Evolutionary conservation across 169 alveolate genomes (phyloP), one percentile per base, ranked within the genome.

Genomic region (Plasmodium gonderi): DNA sequence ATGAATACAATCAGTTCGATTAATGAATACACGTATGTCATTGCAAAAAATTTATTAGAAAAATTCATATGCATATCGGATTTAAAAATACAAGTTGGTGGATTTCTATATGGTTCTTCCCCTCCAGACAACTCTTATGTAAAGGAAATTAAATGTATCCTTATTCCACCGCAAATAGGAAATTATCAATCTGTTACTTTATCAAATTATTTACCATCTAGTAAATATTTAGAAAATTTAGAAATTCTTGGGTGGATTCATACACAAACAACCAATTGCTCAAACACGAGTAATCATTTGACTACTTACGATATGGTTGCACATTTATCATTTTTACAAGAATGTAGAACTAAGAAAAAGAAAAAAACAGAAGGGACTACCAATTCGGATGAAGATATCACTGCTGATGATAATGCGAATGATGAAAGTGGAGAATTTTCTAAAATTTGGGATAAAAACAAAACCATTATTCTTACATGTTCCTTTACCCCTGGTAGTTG

Each of bases 161-260:
- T 98, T n/a, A 92, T 99, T 95, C 99, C 98, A 17, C 99, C 99
- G 1, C 99, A 99, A 95, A 97, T 98, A 14, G 99, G 99, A 7
- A 98, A 98, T 64, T 99, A 99, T 91, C 97, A 98, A 91, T 90
- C 96, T 75, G 98, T 98, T 2, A 97, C 98, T 14, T 93, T 98
- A 78, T 99, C 99, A 12, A 96, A 96, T 78, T 96, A 95, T 74
- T 72, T 98, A 72, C 99, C 99, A 4, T 98, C 98, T 14, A 99
- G 98, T 79, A 97, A 97, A 75, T 97, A 98, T 91, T 92, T 99
- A 75, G 90, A 96, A 54, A 99, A 98, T 79, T 93, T 99, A 85
- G 99, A 98, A 91, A 99, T 99, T 7, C 94, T 99, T 45, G 99
- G 99, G 0, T 98, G 99, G 99, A 95, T 99, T 83, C 99, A 98